Conservation (phyloP, 345 rosid species). For the Aquilaria sinensis region DNA sequence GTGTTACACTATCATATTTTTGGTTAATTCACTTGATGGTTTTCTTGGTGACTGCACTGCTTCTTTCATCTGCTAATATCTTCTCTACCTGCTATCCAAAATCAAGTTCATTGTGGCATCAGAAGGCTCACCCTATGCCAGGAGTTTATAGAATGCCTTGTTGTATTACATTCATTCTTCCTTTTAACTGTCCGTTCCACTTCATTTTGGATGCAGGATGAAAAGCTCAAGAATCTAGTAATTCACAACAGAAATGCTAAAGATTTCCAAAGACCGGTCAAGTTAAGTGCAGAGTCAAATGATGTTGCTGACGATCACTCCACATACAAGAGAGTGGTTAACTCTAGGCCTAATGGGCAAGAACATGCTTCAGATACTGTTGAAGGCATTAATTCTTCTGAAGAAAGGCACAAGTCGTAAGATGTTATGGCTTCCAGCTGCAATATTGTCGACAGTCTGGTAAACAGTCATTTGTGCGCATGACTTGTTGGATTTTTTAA, state of each 20-base stretch:
- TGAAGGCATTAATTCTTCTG: constrained; percentile 39
- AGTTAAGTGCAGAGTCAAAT: constrained; percentile 39
- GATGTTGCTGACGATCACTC: constrained; percentile 33
- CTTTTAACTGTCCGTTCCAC: no score
- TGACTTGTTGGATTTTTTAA: no score
- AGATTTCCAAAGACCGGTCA: constrained; percentile 71
- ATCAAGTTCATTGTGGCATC: no score
- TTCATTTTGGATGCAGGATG: constrained; percentile 50
- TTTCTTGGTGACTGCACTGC: no score
- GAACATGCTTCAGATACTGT: constrained; percentile 18
- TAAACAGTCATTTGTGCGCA: no score
- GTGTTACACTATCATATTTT: no score
- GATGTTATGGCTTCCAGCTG: constrained; percentile 1
- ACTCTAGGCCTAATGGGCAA: constrained; percentile 17
- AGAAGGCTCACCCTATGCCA: no score
- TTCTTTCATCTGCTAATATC: no score
- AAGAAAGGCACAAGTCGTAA: constrained; percentile 47
- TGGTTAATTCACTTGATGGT: no score
- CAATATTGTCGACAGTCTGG: background rate
- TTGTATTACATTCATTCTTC: background rate
- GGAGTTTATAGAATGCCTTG: background rate
- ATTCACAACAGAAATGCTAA: constrained; percentile 62
- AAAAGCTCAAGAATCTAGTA: constrained; percentile 58
- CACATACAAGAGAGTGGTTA: constrained; percentile 14
- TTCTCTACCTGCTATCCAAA: no score